Evolutionary conservation across 352 stramenopile genomes (phyloP).

Genomic region (Phytophthora litchii): DNA sequence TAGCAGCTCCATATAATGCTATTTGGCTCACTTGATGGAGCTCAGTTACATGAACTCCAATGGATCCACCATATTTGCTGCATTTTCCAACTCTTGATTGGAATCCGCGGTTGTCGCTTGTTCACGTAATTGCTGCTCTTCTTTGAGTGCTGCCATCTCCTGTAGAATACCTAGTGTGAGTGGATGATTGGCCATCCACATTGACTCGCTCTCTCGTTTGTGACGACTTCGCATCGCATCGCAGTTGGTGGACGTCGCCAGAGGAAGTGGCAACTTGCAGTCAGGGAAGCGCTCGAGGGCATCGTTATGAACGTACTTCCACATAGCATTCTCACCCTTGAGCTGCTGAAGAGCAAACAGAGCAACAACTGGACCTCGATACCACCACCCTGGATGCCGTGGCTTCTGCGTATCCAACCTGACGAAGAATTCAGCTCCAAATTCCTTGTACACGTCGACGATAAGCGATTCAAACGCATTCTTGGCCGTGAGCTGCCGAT

Average conservation of each 20-base stretch:
- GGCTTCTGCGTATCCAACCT: slow-evolving; percentile 40
- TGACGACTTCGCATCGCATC: slow-evolving; percentile 25
- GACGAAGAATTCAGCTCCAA: slow-evolving; percentile 34
- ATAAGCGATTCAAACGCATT: slow-evolving; percentile 44
- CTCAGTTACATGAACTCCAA: too few relatives aligned
- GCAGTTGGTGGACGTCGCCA: slow-evolving; percentile 41
- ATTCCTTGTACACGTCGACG: slow-evolving; percentile 24
- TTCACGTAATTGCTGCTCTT: background rate
- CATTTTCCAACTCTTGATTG: too few relatives aligned
- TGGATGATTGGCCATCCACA: slow-evolving; percentile 34
- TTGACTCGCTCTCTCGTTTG: slow-evolving; percentile 25
- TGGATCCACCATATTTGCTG: too few relatives aligned
- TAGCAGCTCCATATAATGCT: background rate
- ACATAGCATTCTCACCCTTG: slow-evolving; percentile 36
- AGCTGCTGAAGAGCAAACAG: slow-evolving; percentile 33
- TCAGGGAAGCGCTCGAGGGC: slow-evolving; percentile 45
- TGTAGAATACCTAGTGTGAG: slow-evolving; percentile 14
- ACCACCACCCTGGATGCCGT: slow-evolving; percentile 63
- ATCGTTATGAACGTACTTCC: slow-evolving; percentile 45
- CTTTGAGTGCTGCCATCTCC: slow-evolving; percentile 25
- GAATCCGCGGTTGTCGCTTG: too few relatives aligned
- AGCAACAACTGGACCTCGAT: slow-evolving; percentile 44
- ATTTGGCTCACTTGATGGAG: too few relatives aligned
- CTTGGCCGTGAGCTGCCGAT: slow-evolving; percentile 44
- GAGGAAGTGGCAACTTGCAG: slow-evolving; percentile 46